Evolutionary conservation across 108 stramenopile species (phyloP), one percentile per base, ranked within the genome.

Genomic region (Skeletonema marinoi): DNA sequence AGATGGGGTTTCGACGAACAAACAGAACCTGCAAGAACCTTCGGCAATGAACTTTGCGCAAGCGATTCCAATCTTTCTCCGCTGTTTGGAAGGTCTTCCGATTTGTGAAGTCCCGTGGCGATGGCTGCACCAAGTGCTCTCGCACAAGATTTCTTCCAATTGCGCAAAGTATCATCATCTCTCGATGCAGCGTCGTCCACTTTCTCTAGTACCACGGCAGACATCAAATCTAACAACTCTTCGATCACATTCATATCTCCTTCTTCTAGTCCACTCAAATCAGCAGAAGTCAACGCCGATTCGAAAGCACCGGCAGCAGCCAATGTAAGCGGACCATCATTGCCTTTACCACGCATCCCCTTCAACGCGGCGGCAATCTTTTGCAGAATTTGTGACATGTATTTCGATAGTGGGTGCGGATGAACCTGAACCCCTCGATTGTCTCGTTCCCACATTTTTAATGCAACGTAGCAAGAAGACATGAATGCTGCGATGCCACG

Each of bases 401-500:
- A 88, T 32, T 60, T 54, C 33, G 88, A 68, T 44, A 94, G 63
- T 41, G 93, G 93, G 64, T 94, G 91, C 13, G 93, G 91, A 86
- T 89, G 65, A 9, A 92, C 44, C 31, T 68, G 80, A 51, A 91
- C 83, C 65, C 88, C 88, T 60, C 71, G 16, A 32, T 77, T 81
- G 9, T 86, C 64, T 35, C 60, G 70, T 65, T 77, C 33, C 71
- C 61, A 74, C 19, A 44, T 61, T 36, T 73, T 67, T 71, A 93
- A 65, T 12, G 89, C 83, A 31, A 87, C 87, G 2, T 71, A 62
- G 36, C 81, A 80, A 9, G 94, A 89, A 5, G 94, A 90, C 72
- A 88, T 79, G 41, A 95, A 83, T 16, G 90, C 92, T 33, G 88
- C 89, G 60, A 90, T 73, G 6, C 89, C 92, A 64, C 88, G 86